phyloP scores from a whole-genome alignment of 2,329 filamentous ascomycete species.

The Scedosporium minutisporum region DNA sequence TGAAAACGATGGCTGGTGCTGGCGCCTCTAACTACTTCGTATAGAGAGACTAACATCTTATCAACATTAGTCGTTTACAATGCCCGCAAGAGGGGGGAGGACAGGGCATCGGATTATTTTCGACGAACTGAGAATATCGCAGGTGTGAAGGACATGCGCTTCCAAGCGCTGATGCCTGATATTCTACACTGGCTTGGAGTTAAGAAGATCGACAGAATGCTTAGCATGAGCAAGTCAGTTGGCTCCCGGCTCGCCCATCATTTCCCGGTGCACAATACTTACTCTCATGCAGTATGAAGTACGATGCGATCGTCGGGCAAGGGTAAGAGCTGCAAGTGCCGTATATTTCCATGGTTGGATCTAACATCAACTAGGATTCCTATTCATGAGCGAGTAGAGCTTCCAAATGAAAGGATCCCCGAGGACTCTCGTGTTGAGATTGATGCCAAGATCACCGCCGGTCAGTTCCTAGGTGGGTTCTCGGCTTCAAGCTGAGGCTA shows the following conservation, averaged over 20 bases:
- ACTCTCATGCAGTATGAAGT: conserved; percentile 59
- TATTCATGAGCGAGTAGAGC: conserved; percentile 81
- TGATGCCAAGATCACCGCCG: conserved; percentile 94
- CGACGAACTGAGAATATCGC: conserved; percentile 97
- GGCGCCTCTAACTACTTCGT: too few relatives aligned
- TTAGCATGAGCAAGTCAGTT: conserved; percentile 91
- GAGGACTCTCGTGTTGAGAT: conserved; percentile 96
- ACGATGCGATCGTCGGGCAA: conserved; percentile 78
- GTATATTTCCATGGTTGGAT: conserved; percentile 9
- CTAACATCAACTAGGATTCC: conserved; percentile 50
- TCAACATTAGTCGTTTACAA: conserved; percentile 54
- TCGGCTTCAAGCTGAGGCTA: not conserved
- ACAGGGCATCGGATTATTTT: conserved; percentile 87
- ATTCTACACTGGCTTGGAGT: conserved; percentile 98
- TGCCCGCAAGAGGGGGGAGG: conserved; percentile 67
- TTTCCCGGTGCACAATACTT: not conserved
- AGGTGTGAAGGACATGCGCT: conserved; percentile 93
- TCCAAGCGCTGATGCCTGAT: conserved; percentile 96
- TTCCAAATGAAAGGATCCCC: conserved; percentile 89
- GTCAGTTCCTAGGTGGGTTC: conserved; percentile 33
- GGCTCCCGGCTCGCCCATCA: not conserved
- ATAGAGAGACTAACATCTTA: not conserved
- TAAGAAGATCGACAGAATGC: conserved; percentile 96
- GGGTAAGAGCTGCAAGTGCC: conserved; percentile 39
- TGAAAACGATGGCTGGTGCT: too few relatives aligned